These are phyloP conservation scores for Lachnellula subtilissima DNA, from an alignment of 2,329 filamentous ascomycete species.

Conservation along the genomic window DNA sequence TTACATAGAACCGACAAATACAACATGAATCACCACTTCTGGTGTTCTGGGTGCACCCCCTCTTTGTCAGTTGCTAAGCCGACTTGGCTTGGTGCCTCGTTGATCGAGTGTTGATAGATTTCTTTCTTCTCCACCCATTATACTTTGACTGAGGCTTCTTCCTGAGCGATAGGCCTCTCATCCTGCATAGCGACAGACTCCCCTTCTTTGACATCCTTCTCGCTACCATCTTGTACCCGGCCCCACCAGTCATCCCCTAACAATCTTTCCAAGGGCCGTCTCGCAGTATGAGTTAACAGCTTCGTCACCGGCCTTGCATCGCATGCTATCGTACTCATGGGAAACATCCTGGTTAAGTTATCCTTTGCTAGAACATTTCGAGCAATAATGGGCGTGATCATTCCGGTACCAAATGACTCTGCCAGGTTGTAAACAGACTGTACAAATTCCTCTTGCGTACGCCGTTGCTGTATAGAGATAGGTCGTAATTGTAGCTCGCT, in stretches of 20 bases:
- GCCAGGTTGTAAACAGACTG: slow-evolving; percentile 9
- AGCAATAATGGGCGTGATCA: background rate
- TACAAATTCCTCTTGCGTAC: slow-evolving; percentile 17
- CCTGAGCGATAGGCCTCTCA: background rate
- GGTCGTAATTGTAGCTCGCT: slow-evolving; percentile 24
- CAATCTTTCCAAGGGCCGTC: background rate
- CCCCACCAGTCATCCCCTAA: background rate
- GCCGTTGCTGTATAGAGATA: slow-evolving; percentile 3
- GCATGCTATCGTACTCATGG: background rate
- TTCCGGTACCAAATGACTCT: background rate
- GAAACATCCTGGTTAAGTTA: background rate
- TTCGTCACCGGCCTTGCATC: background rate
- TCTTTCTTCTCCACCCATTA: background rate
- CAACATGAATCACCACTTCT: background rate
- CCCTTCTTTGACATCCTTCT: background rate
- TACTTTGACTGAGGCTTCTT: background rate
- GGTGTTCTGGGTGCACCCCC: background rate
- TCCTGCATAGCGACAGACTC: background rate
- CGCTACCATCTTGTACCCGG: background rate
- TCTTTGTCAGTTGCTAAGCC: background rate
- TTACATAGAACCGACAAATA: background rate
- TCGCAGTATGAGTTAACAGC: background rate
- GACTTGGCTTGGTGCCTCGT: background rate
- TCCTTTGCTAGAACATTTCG: background rate
- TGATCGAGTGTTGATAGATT: background rate